These are phyloP conservation scores for Blastobotrys illinoisensis DNA, from an alignment of 1,139 yeast genomes.

Conservation along the genomic window DNA sequence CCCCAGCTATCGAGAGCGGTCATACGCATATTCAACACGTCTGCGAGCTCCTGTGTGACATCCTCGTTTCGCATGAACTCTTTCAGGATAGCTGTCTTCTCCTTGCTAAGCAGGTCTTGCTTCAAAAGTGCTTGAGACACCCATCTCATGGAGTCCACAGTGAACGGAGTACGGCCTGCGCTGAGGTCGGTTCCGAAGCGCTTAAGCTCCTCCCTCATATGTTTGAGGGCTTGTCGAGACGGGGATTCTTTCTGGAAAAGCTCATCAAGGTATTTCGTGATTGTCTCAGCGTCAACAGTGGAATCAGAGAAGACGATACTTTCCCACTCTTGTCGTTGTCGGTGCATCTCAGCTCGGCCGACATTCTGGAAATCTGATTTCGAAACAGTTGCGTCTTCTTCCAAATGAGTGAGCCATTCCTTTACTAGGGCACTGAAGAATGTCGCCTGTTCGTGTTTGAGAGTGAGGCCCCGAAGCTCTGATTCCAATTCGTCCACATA, in stretches of 20 bases:
- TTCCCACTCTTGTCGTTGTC: constrained; percentile 15
- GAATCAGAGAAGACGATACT: constrained; percentile 13
- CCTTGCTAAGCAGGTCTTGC: constrained; percentile 9
- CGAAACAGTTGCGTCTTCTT: not conserved
- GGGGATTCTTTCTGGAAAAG: constrained; percentile 10
- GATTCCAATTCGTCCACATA: constrained; percentile 8
- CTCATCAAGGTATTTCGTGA: constrained; percentile 11
- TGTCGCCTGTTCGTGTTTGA: constrained; percentile 14
- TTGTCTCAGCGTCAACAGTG: constrained; percentile 5
- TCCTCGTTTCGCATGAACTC: constrained; percentile 10
- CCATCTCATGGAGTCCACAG: not conserved
- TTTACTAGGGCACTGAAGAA: constrained; percentile 15
- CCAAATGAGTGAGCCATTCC: constrained; percentile 12
- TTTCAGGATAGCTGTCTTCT: constrained; percentile 10
- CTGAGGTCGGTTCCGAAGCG: constrained; percentile 5
- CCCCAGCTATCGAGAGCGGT: constrained; percentile 13
- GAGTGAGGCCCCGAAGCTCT: constrained; percentile 6
- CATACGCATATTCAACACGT: constrained; percentile 17
- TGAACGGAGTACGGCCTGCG: not conserved
- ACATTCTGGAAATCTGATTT: not conserved
- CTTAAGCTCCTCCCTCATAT: constrained; percentile 7
- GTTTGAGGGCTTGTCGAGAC: constrained; percentile 4
- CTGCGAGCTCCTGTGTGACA: constrained; percentile 14
- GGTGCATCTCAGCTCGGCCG: constrained; percentile 12
- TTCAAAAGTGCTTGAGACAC: constrained; percentile 5